Evolutionary conservation across 805 yeast genomes (phyloP).

Genomic region (Cyberlindnera amylophila): DNA sequence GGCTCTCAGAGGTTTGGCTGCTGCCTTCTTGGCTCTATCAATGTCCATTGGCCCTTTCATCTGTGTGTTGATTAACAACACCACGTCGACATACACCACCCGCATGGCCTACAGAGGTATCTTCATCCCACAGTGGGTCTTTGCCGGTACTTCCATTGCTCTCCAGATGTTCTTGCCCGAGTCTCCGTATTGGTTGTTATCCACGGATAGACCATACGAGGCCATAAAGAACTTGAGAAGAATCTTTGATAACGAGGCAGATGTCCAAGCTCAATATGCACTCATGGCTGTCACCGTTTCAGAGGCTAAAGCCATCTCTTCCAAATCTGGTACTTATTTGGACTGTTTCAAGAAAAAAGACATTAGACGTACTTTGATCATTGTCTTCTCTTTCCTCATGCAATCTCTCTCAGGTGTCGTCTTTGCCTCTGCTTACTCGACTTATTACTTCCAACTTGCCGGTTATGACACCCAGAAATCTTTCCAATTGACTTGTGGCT

Average conservation of each 20-base stretch:
- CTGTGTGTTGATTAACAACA: constrained; percentile 31
- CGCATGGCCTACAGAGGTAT: constrained; percentile 36
- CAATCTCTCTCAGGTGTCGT: constrained; percentile 45
- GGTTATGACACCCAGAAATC: constrained; percentile 41
- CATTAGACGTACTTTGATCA: constrained; percentile 37
- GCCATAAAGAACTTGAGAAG: constrained; percentile 31
- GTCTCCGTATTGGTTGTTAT: constrained; percentile 41
- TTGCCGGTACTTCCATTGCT: constrained; percentile 23
- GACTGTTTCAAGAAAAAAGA: constrained; percentile 43
- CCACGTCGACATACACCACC: constrained; percentile 14
- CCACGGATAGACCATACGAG: constrained; percentile 31
- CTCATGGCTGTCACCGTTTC: constrained; percentile 28
- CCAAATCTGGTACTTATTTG: constrained; percentile 30
- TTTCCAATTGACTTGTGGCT: constrained; percentile 33
- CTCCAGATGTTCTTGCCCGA: constrained; percentile 39
- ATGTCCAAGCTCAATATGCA: constrained; percentile 31
- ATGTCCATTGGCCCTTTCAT: constrained; percentile 37
- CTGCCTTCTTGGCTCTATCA: constrained; percentile 34
- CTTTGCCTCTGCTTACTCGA: constrained; percentile 40
- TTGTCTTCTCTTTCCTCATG: constrained; percentile 35
- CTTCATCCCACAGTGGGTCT: constrained; percentile 26
- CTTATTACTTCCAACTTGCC: constrained; percentile 44
- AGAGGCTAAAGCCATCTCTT: constrained; percentile 26
- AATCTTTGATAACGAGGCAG: constrained; percentile 13
- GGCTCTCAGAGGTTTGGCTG: constrained; percentile 34